Evolutionary conservation across 2,329 filamentous ascomycete genomes (phyloP).

Genomic region (Colletotrichum orchidophilum): DNA sequence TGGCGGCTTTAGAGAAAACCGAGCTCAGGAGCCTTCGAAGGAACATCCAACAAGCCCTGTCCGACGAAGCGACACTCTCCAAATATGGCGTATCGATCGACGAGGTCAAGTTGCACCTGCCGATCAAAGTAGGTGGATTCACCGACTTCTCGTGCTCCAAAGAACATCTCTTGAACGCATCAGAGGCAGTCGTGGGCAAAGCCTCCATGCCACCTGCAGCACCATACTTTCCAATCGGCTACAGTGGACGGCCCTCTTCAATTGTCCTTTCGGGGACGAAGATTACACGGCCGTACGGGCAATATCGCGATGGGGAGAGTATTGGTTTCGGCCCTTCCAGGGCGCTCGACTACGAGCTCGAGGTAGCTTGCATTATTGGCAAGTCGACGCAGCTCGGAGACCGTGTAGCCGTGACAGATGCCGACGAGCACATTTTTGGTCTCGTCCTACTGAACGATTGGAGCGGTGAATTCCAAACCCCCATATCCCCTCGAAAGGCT

Average conservation of each 20-base stretch:
- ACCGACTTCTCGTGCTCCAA: conserved; percentile 64
- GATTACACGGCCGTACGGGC: conserved; percentile 57
- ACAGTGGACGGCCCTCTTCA: conserved; percentile 63
- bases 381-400: conserved; percentile 49
- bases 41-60: conserved; percentile 48
- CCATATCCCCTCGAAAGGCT: not conserved
- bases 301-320: conserved; percentile 40
- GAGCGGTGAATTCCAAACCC: conserved; percentile 56
- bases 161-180: conserved; percentile 62
- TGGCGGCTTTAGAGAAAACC: conserved; percentile 54
- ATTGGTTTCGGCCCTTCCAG: conserved; percentile 43
- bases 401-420: conserved; percentile 53
- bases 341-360: conserved; percentile 54
- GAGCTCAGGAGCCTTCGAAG: conserved; percentile 50
- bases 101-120: conserved; percentile 56
- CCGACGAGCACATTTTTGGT: conserved; percentile 69
- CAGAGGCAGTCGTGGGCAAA: conserved; percentile 49
- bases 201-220: conserved; percentile 54
- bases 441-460: conserved; percentile 72
- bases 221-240: conserved; percentile 60
- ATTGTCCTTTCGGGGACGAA: conserved; percentile 59
- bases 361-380: conserved; percentile 55
- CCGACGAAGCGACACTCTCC: not conserved
- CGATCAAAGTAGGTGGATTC: conserved; percentile 64
- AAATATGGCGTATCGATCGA: conserved; percentile 31